Evolutionary conservation across 768 basidiomycete species (phyloP), one percentile per base, ranked within the genome.

Genomic region (Hypholoma fasciculare): DNA sequence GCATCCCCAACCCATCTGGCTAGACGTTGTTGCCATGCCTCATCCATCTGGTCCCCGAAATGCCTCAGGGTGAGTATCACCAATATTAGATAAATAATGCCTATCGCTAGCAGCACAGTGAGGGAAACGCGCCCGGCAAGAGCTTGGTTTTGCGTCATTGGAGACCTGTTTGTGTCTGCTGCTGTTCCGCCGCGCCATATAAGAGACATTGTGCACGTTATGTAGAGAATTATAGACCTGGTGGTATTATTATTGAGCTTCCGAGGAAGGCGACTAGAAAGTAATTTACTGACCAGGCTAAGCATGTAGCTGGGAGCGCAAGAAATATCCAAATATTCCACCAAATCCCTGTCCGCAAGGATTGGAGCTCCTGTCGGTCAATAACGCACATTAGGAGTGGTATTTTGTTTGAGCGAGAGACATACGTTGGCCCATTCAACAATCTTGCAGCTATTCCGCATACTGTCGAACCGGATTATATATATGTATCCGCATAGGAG

Each of bases 321-420:
- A 89, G 74, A 16, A 89, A 59, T 0, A 89, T 82, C 86, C 87
- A 88, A 14, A 89, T 82, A 58, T 89, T 89, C 88, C 88, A 77
- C 63, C 67, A 72, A 7, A 72, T 69, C 1, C 57, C 54, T 0
- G 69, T 62, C 19, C 63, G 64, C 5, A 59, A 60, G 37, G 67
- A 68, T 37, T 80, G 79, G 9, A 84, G 80, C 65, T 88, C 86
- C 84, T 87, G 54, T 2, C 36, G 23, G 30, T 23, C 23, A 11
- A 4, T 38, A 17, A 19, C 14, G 5, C n/a, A 38, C 2, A 11
- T 17, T 14, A 44, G 14, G 30, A n/a, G 2, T 20, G 20, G 26
- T 7, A 12, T 47, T 7, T 44, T 20, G 11, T 39, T 12, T n/a
- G 42, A 20, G 14, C 8, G 51, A 26, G 19, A 12, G 23, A 49